phyloP scores from a whole-genome alignment of 768 basidiomycete genomes.

The Galerina marginata region DNA sequence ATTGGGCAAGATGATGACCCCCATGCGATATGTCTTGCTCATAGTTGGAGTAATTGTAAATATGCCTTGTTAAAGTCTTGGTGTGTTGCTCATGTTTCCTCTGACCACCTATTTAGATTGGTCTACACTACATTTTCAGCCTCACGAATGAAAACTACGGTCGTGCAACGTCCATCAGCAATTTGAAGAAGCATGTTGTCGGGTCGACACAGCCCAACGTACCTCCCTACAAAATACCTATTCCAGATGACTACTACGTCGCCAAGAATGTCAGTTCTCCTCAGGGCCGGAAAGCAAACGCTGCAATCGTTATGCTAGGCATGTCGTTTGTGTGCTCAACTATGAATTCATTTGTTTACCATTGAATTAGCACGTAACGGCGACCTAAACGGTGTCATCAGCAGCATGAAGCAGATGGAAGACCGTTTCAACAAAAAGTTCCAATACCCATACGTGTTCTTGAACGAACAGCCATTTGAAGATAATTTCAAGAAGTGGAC shows the following conservation, averaged over 20 bases:
- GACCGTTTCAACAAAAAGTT: slow-evolving; percentile 91
- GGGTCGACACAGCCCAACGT: slow-evolving; percentile 24
- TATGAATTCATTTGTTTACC: not conserved
- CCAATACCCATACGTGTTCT: slow-evolving; percentile 83
- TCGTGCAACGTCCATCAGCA: slow-evolving; percentile 57
- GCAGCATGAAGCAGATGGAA: slow-evolving; percentile 80
- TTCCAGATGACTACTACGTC: slow-evolving; percentile 64
- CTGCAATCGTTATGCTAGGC: slow-evolving; percentile 82
- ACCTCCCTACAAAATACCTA: slow-evolving; percentile 61
- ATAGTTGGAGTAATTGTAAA: slow-evolving; percentile 48
- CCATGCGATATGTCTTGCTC: slow-evolving; percentile 59
- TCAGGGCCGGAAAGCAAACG: slow-evolving; percentile 74
- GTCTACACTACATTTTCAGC: slow-evolving; percentile 68
- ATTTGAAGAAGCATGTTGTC: slow-evolving; percentile 42
- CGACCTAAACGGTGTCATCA: slow-evolving; percentile 63
- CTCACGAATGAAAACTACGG: slow-evolving; percentile 72
- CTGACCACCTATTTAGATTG: slow-evolving; percentile 38
- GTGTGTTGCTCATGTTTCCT: not conserved
- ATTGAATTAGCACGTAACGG: slow-evolving; percentile 56
- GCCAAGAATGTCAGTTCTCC: slow-evolving; percentile 39
- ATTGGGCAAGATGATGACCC: slow-evolving; percentile 52
- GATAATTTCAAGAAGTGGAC: slow-evolving; percentile 70
- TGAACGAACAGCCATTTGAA: slow-evolving; percentile 82
- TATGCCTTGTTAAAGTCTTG: not conserved
- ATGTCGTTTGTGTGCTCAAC: slow-evolving; percentile 6